Conservation (phyloP, 495 filamentous ascomycete species). For the Neurospora discreta region DNA sequence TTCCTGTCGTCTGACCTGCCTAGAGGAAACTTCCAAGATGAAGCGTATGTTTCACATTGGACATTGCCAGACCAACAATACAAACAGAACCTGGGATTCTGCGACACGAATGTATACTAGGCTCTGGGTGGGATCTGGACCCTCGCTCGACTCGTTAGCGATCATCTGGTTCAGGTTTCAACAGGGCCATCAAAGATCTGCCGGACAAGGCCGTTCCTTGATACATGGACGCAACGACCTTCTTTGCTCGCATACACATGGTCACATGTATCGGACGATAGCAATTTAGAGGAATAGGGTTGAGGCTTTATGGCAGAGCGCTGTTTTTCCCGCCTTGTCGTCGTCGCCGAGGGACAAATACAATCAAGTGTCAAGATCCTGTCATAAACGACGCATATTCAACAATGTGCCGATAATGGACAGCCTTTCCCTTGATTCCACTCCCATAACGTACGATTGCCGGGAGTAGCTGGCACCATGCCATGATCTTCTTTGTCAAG, state of each 20-base stretch:
- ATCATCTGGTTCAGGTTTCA: not conserved
- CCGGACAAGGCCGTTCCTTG: not conserved
- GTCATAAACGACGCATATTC: not conserved
- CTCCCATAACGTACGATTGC: not conserved
- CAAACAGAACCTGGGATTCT: not conserved
- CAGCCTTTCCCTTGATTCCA: not conserved
- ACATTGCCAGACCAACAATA: not conserved
- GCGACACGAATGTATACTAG: not conserved
- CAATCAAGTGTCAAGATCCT: not conserved
- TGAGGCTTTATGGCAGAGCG: not conserved
- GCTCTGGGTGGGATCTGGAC: not conserved
- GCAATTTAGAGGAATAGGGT: not conserved
- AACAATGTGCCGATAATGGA: not conserved
- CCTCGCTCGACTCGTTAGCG: not conserved
- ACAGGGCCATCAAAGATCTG: not conserved
- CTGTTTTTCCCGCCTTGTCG: not conserved
- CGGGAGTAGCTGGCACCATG: not conserved
- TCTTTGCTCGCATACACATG: not conserved
- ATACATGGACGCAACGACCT: not conserved
- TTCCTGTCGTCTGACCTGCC: not conserved
- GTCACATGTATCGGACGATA: not conserved
- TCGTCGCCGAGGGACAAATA: not conserved
- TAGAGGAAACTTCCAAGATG: not conserved
- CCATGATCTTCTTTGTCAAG: not conserved
- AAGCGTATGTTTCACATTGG: not conserved